Conservation (phyloP, 148 eudicot genomes). For the Chenopodium formosanum region DNA sequence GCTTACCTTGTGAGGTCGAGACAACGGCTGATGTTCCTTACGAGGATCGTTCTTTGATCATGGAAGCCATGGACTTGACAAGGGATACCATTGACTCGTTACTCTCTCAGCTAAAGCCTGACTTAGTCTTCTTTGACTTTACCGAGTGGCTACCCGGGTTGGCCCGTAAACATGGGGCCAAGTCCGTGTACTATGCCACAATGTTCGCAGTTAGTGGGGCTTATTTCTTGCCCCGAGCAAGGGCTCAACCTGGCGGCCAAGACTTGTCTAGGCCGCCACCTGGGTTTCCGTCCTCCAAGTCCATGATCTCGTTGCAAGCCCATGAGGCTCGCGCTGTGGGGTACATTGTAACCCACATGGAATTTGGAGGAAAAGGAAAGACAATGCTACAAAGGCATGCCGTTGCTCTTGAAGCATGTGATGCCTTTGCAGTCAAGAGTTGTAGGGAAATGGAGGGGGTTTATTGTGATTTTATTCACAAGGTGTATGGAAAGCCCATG, state of each 20-base stretch:
- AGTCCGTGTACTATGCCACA: constrained; percentile 25
- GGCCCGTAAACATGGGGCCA: constrained; percentile 27
- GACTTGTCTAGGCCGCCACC: background rate
- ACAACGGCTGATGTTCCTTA: background rate
- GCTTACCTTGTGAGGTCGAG: constrained; percentile 32
- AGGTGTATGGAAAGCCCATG: constrained; percentile 14
- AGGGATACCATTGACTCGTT: constrained; percentile 26
- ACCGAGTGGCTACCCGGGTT: constrained; percentile 41
- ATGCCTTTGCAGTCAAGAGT: constrained; percentile 13
- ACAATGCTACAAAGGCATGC: background rate
- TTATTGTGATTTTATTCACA: constrained; percentile 20
- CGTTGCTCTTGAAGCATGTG: background rate
- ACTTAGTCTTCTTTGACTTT: constrained; percentile 40
- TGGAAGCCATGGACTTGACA: constrained; percentile 7
- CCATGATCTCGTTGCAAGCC: background rate
- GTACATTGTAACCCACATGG: background rate
- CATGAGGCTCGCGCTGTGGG: background rate
- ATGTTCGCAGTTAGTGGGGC: constrained; percentile 6
- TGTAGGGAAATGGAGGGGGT: constrained; percentile 29
- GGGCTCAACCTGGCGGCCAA: background rate
- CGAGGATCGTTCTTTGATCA: background rate
- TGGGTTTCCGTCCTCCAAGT: background rate
- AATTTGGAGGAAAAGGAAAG: constrained; percentile 2
- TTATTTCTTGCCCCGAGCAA: background rate
- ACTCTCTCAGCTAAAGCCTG: constrained; percentile 25